A percentile compares a stretch with the other conserved stretches of the same genome.
These are phyloP conservation scores for Aureobasidium sp. DNA, from an alignment of 2,329 filamentous ascomycete species.

Conservation along the genomic window DNA sequence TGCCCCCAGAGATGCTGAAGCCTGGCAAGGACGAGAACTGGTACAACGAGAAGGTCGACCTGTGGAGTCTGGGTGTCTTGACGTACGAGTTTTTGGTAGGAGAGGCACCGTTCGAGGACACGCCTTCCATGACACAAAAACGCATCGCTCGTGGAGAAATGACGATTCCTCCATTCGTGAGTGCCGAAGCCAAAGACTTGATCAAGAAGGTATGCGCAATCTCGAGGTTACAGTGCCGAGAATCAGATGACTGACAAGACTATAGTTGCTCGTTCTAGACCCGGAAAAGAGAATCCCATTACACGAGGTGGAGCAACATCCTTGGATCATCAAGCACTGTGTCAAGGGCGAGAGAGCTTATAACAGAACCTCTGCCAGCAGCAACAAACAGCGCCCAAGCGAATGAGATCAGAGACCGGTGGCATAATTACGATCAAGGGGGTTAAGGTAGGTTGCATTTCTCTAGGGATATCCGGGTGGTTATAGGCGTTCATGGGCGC, in stretches of 20 bases:
- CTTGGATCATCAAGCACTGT: constrained; percentile 22
- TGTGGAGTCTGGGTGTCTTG: constrained; percentile 21
- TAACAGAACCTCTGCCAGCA: constrained; percentile 35
- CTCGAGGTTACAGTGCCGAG: not conserved
- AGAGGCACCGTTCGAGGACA: constrained; percentile 21
- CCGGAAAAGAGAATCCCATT: constrained; percentile 20
- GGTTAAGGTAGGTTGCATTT: constrained; percentile 13
- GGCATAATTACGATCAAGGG: not conserved
- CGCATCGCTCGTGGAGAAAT: constrained; percentile 21
- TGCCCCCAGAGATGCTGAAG: constrained; percentile 22
- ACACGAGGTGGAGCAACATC: constrained; percentile 19
- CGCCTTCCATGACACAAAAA: constrained; percentile 20
- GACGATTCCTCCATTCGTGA: constrained; percentile 20
- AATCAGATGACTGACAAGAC: not conserved
- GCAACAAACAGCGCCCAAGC: constrained; percentile 23
- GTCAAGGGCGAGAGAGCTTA: constrained; percentile 40
- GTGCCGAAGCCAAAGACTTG: constrained; percentile 20
- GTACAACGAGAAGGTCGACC: constrained; percentile 22
- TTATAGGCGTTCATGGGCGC: not conserved
- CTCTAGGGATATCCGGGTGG: not conserved
- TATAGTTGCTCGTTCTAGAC: constrained; percentile 19
- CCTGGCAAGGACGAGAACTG: constrained; percentile 19
- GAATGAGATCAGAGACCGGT: not conserved
- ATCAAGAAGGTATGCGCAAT: constrained; percentile 20
- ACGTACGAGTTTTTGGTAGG: constrained; percentile 21